phyloP scores from a whole-genome alignment of 495 filamentous ascomycete genomes.

The Cladorrhinum samala region DNA sequence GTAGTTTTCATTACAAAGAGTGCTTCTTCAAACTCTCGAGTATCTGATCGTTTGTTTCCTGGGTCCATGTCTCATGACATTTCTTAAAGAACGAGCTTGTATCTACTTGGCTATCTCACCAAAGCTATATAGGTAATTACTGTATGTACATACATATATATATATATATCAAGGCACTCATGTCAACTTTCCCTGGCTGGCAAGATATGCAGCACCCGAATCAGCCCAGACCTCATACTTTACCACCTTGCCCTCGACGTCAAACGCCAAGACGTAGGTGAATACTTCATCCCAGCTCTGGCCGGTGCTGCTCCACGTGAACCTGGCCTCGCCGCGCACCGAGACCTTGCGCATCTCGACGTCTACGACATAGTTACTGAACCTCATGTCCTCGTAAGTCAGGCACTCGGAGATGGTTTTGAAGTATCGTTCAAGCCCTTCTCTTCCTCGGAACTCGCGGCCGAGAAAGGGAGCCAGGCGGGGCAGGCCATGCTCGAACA shows the following conservation, averaged over 20 bases:
- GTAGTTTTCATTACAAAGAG: too few species aligned
- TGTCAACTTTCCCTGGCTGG: slow-evolving; percentile 39
- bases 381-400: slow-evolving; percentile 43
- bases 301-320: slow-evolving; percentile 44
- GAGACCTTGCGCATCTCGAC: slow-evolving; percentile 35
- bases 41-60: too few species aligned
- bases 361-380: slow-evolving; percentile 51
- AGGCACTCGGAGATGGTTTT: slow-evolving; percentile 34
- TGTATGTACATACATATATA: too few species aligned
- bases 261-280: slow-evolving; percentile 48
- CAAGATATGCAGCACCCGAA: slow-evolving; percentile 57
- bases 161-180: too few species aligned
- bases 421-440: slow-evolving; percentile 47
- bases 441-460: slow-evolving; percentile 43
- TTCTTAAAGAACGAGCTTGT: too few species aligned
- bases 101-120: too few species aligned
- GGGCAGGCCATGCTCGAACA: slow-evolving; percentile 52
- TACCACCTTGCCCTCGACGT: slow-evolving; percentile 35
- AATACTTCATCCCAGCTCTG: slow-evolving; percentile 57
- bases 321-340: slow-evolving; percentile 44
- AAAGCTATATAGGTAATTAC: too few species aligned
- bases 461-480: slow-evolving; percentile 53
- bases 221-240: slow-evolving; percentile 60
- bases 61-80: too few species aligned
- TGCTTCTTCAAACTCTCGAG: too few species aligned